These are phyloP conservation scores for Ophiocordyceps camponoti-rufipedis DNA, from an alignment of 2,329 filamentous ascomycete genomes.

Conservation along the genomic window DNA sequence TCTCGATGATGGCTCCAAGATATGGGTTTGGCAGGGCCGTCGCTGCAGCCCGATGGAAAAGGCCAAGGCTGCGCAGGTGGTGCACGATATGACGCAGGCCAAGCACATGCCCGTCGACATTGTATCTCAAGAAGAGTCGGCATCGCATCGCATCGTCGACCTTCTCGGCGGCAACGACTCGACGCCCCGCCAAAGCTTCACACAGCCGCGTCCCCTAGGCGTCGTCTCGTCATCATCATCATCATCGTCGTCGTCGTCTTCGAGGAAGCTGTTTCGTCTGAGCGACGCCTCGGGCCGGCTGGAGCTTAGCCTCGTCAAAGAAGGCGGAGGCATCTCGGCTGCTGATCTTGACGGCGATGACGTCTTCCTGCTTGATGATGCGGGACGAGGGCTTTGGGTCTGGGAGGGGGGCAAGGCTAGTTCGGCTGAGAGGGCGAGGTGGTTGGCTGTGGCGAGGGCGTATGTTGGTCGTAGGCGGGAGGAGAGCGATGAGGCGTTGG, in stretches of 20 bases:
- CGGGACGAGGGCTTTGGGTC: slow-evolving; percentile 41
- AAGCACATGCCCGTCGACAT: slow-evolving; percentile 50
- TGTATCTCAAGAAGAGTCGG: slow-evolving; percentile 38
- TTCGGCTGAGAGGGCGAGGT: slow-evolving; percentile 36
- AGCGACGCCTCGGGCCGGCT: slow-evolving; percentile 41
- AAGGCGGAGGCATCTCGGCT: slow-evolving; percentile 24
- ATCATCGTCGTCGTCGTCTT: not conserved
- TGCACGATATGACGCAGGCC: slow-evolving; percentile 43
- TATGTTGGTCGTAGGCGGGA: slow-evolving; percentile 28
- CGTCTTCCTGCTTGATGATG: slow-evolving; percentile 43
- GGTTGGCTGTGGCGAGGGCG: slow-evolving; percentile 39
- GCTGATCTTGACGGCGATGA: slow-evolving; percentile 38
- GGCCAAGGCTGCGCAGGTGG: slow-evolving; percentile 47
- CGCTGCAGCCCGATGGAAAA: slow-evolving; percentile 51
- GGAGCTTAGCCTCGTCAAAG: slow-evolving; percentile 38
- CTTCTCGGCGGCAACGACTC: slow-evolving; percentile 31
- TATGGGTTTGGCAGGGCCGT: slow-evolving; percentile 53
- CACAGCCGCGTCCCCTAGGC: slow-evolving; percentile 20
- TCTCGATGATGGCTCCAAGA: slow-evolving; percentile 42
- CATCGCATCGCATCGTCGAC: slow-evolving; percentile 34
- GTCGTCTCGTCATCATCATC: not conserved
- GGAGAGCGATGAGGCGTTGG: slow-evolving; percentile 13
- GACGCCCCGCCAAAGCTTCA: slow-evolving; percentile 20
- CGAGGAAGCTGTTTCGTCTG: slow-evolving; percentile 37
- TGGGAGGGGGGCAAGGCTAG: slow-evolving; percentile 46